Evolutionary conservation across 345 rosid species (phyloP).

Genomic region (Brassica rapa): DNA sequence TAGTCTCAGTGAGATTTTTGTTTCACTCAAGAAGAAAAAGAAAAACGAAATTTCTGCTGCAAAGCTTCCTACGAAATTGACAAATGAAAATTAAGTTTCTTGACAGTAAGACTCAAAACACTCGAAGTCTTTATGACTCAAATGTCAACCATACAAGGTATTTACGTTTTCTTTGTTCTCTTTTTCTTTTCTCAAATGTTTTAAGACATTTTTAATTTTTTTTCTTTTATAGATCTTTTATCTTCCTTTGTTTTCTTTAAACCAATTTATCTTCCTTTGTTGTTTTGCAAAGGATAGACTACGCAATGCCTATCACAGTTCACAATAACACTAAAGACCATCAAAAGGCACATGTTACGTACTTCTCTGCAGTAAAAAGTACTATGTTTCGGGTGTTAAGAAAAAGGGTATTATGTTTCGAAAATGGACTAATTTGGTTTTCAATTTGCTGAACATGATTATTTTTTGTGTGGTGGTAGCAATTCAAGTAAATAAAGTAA

Average conservation of each 20-base stretch:
- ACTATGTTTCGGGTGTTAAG: too few species aligned
- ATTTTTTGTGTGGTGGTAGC: too few species aligned
- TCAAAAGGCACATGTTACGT: too few species aligned
- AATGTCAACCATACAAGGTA: not conserved
- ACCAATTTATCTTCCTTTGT: not conserved
- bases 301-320: not conserved
- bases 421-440: too few species aligned
- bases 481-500: too few species aligned
- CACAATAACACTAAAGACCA: too few species aligned
- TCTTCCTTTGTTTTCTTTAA: not conserved
- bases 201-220: not conserved
- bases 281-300: not conserved
- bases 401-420: too few species aligned
- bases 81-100: too few species aligned
- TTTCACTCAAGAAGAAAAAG: not conserved
- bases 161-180: not conserved
- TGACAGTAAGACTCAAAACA: not conserved
- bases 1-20: not conserved
- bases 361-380: too few species aligned
- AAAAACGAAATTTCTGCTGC: too few species aligned
- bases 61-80: too few species aligned
- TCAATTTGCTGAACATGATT: too few species aligned
- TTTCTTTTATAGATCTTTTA: not conserved
- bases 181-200: not conserved
- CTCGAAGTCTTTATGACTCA: not conserved